These are phyloP conservation scores for Amanita inopinata DNA, from an alignment of 768 basidiomycete genomes.

Conservation along the genomic window DNA sequence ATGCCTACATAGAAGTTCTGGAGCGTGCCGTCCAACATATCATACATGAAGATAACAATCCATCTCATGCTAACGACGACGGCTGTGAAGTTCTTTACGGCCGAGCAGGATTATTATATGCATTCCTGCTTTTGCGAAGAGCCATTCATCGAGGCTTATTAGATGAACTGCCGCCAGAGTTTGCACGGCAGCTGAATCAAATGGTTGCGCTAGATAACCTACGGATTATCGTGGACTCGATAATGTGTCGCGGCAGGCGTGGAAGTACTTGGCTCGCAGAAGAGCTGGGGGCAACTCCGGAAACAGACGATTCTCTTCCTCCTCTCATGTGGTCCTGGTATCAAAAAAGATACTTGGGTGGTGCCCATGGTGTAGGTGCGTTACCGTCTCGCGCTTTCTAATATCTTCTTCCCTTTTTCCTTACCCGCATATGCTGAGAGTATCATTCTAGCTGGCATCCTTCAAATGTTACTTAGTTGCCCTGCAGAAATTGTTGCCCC, in stretches of 20 bases:
- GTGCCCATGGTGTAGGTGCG: conserved; percentile 51
- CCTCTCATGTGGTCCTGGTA: conserved; percentile 56
- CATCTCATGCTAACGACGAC: conserved; percentile 25
- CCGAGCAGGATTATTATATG: conserved; percentile 47
- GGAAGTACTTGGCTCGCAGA: conserved; percentile 5
- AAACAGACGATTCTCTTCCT: conserved; percentile 16
- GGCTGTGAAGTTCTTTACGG: conserved; percentile 52
- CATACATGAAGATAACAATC: conserved; percentile 15
- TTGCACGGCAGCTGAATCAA: conserved; percentile 5
- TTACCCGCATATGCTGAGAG: too few species aligned
- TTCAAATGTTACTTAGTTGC: conserved; percentile 38
- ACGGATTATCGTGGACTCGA: conserved; percentile 29
- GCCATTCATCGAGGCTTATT: conserved; percentile 9
- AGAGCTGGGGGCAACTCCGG: background rate
- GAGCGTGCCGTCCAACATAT: conserved; percentile 15
- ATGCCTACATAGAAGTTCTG: conserved; percentile 17
- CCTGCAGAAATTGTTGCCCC: conserved; percentile 26
- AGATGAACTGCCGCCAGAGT: background rate
- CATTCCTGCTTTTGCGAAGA: conserved; percentile 35
- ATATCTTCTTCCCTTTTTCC: too few species aligned
- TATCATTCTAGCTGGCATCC: conserved; percentile 35
- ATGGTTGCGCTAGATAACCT: conserved; percentile 20
- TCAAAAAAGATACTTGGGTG: conserved; percentile 45
- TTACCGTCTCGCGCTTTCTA: too few species aligned
- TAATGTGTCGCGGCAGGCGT: conserved; percentile 32